Percentiles rank a stretch among this genome's conserved stretches.
phyloP scores from a whole-genome alignment of 208 protist species.

The Trypanosoma scelopori region DNA sequence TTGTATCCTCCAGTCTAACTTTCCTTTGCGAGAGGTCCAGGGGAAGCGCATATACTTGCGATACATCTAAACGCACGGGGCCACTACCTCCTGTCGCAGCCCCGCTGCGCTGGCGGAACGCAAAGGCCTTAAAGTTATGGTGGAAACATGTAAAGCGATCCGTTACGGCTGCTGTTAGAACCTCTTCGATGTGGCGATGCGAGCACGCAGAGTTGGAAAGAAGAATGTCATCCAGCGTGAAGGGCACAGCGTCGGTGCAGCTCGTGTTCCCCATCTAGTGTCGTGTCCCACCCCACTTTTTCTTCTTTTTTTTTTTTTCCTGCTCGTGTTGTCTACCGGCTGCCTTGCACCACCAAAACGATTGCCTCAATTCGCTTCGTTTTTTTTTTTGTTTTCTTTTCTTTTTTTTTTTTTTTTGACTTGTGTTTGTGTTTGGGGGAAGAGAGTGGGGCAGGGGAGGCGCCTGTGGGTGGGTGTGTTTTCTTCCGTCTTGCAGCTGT shows the following conservation, averaged over 20 bases:
- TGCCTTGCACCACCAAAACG: neutral
- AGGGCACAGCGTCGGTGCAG: constrained; percentile 47
- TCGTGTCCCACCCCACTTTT: constrained; percentile 3
- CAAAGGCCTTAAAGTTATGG: constrained; percentile 58
- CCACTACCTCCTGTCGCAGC: neutral
- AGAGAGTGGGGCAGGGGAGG: too few species aligned
- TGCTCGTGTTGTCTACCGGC: neutral
- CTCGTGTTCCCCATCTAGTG: constrained; percentile 59
- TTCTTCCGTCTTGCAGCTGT: too few species aligned
- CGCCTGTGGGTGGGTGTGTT: too few species aligned
- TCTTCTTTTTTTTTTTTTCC: constrained; percentile 19
- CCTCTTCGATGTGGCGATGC: neutral
- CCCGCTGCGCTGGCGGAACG: constrained; percentile 19
- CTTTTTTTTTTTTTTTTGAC: too few species aligned
- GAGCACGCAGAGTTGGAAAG: neutral
- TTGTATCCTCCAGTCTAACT: constrained; percentile 32
- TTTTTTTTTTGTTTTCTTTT: neutral
- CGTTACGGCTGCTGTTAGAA: constrained; percentile 5
- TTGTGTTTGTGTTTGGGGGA: too few species aligned
- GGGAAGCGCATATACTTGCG: constrained; percentile 33
- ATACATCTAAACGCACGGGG: constrained; percentile 15
- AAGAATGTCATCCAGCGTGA: constrained; percentile 44
- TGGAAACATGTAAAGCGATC: constrained; percentile 35
- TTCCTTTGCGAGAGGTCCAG: constrained; percentile 40
- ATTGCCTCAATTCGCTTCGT: too few species aligned